Conservation (phyloP, 2,329 filamentous ascomycete genomes). For the Fusarium burgessii region DNA sequence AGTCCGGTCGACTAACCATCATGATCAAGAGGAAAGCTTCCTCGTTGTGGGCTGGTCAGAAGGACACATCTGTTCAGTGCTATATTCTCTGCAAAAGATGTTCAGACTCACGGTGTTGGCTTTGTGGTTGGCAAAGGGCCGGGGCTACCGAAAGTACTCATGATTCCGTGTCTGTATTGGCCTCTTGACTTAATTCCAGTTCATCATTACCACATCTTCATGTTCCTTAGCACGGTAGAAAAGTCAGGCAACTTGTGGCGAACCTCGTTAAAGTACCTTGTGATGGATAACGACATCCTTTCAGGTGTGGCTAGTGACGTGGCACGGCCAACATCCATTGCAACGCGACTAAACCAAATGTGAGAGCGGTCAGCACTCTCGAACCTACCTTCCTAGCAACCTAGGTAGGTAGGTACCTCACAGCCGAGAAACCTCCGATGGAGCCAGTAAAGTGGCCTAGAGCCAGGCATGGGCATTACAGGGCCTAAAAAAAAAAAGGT, state of each 20-base stretch:
- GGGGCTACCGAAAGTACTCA: slow-evolving; percentile 77
- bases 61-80: slow-evolving; percentile 22
- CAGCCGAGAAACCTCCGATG: slow-evolving; percentile 34
- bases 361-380: slow-evolving; percentile 1
- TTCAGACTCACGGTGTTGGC: slow-evolving; percentile 72
- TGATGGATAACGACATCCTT: slow-evolving; percentile 33
- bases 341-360: slow-evolving; percentile 3
- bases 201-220: slow-evolving; percentile 16
- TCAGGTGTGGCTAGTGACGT: slow-evolving; percentile 44
- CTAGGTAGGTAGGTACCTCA: not conserved
- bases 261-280: slow-evolving; percentile 35
- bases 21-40: slow-evolving; percentile 93
- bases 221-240: slow-evolving; percentile 18
- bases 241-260: slow-evolving; percentile 39
- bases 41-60: slow-evolving; percentile 79
- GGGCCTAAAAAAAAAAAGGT: slow-evolving; percentile 17
- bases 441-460: slow-evolving; percentile 9
- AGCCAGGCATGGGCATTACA: slow-evolving; percentile 13
- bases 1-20: slow-evolving; percentile 64
- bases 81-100: not conserved
- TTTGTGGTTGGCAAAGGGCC: slow-evolving; percentile 74
- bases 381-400: not conserved
- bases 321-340: slow-evolving; percentile 18
- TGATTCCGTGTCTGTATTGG: slow-evolving; percentile 45
- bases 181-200: slow-evolving; percentile 20